Evolutionary conservation across 179 eudicot genomes (phyloP).

Genomic region (Beta corolliflora): DNA sequence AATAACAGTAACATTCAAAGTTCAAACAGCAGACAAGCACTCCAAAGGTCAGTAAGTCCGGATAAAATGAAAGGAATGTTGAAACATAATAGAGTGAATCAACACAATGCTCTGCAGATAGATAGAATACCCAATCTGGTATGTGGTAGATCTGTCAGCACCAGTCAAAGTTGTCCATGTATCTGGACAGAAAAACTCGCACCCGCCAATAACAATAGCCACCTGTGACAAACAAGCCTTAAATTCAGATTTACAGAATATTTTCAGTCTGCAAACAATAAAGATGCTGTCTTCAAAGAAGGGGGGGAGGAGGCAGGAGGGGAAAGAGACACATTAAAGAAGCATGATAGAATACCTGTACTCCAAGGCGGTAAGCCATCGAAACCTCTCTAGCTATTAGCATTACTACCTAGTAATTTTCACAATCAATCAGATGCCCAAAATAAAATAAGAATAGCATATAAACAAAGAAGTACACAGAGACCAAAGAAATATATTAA

Average conservation of each 20-base stretch:
- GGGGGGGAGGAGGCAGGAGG: neutral
- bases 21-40: neutral
- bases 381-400: constrained; percentile 91
- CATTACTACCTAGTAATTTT: constrained; percentile 63
- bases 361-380: constrained; percentile 73
- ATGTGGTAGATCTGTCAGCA: constrained; percentile 83
- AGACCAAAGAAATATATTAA: constrained; percentile 7
- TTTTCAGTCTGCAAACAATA: neutral
- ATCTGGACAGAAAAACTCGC: constrained; percentile 95
- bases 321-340: neutral
- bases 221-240: constrained; percentile 46
- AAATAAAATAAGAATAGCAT: constrained; percentile 10
- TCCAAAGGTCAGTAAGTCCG: neutral
- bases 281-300: neutral
- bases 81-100: neutral
- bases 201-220: constrained; percentile 94
- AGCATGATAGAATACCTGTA: constrained; percentile 59
- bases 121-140: constrained; percentile 81
- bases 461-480: neutral
- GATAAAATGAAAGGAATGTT: neutral
- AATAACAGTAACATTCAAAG: neutral
- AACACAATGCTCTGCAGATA: neutral
- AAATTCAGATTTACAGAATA: neutral
- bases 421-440: constrained; percentile 6
- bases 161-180: constrained; percentile 91